Conservation (phyloP, 1,139 yeast species). For the Magnusiomyces paraingens region DNA sequence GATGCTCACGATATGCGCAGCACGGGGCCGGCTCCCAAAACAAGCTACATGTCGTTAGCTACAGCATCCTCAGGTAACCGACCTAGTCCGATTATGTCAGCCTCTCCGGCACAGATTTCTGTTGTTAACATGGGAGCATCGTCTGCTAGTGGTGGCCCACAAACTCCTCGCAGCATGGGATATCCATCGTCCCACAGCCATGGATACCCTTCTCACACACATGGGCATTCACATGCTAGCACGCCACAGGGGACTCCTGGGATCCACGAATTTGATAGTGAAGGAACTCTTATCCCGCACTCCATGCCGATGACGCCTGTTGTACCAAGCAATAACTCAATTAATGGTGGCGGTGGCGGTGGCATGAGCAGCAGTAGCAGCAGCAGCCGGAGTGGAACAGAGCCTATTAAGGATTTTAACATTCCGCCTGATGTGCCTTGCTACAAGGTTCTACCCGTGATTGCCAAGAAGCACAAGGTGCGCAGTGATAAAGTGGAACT, state of each 20-base stretch:
- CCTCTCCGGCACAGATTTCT: too few relatives aligned
- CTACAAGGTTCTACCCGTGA: constrained; percentile 79
- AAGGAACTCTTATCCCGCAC: too few relatives aligned
- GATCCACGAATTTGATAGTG: too few relatives aligned
- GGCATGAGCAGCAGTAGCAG: constrained; percentile 1
- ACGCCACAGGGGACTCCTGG: too few relatives aligned
- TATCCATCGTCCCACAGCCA: too few relatives aligned
- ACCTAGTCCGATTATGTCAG: too few relatives aligned
- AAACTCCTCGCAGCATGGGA: too few relatives aligned
- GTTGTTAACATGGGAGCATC: too few relatives aligned
- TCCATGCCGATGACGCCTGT: too few relatives aligned
- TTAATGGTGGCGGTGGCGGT: constrained; percentile 15
- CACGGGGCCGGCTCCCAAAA: not conserved
- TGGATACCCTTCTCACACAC: too few relatives aligned
- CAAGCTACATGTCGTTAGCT: constrained; percentile 7
- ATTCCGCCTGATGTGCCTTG: constrained; percentile 67
- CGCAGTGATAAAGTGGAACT: constrained; percentile 76
- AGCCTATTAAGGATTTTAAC: constrained; percentile 16
- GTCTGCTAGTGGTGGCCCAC: too few relatives aligned
- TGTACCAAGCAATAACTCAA: constrained; percentile 1
- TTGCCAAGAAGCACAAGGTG: constrained; percentile 79
- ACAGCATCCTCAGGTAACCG: not conserved
- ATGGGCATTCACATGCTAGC: too few relatives aligned
- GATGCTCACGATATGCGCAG: not conserved
- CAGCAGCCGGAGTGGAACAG: not conserved